phyloP scores from a whole-genome alignment of 768 basidiomycete genomes.

The Steccherinum ochraceum region DNA sequence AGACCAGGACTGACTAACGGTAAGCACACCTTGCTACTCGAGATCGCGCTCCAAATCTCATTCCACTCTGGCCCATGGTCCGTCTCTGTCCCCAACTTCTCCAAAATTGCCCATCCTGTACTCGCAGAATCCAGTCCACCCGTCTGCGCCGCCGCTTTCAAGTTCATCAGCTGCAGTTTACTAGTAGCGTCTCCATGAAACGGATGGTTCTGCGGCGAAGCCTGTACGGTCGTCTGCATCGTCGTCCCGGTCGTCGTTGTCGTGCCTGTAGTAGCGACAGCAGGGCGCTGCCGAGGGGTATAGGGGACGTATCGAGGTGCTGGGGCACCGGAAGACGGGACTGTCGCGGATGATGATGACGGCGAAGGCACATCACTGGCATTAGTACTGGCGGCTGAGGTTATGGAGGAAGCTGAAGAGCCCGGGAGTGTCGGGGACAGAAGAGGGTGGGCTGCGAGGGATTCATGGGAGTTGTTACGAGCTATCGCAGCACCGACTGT shows the following conservation, averaged over 20 bases:
- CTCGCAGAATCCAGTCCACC: constrained; percentile 59
- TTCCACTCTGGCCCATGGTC: constrained; percentile 57
- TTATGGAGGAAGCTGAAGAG: constrained; percentile 20
- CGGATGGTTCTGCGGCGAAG: constrained; percentile 33
- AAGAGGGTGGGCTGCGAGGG: constrained; percentile 58
- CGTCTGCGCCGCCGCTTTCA: constrained; percentile 66
- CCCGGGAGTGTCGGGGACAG: constrained; percentile 38
- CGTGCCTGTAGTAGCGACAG: constrained; percentile 33
- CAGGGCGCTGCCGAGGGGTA: constrained; percentile 60
- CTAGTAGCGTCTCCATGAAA: constrained; percentile 55
- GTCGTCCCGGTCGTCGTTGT: constrained; percentile 29
- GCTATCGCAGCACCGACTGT: constrained; percentile 10
- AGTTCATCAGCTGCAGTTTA: constrained; percentile 64
- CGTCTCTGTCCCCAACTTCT: constrained; percentile 52
- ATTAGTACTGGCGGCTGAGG: constrained; percentile 6
- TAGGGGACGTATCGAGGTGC: constrained; percentile 65
- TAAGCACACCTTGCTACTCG: constrained; percentile 54
- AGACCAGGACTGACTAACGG: not conserved
- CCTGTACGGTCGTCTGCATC: constrained; percentile 31
- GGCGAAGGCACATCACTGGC: constrained; percentile 10
- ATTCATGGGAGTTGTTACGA: constrained; percentile 36
- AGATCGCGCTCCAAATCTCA: constrained; percentile 60
- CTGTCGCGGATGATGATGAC: too few species aligned
- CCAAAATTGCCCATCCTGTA: constrained; percentile 73
- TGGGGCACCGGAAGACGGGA: constrained; percentile 9